phyloP scores from a whole-genome alignment of 2,329 filamentous ascomycete species.

The Rosellinia necatrix region DNA sequence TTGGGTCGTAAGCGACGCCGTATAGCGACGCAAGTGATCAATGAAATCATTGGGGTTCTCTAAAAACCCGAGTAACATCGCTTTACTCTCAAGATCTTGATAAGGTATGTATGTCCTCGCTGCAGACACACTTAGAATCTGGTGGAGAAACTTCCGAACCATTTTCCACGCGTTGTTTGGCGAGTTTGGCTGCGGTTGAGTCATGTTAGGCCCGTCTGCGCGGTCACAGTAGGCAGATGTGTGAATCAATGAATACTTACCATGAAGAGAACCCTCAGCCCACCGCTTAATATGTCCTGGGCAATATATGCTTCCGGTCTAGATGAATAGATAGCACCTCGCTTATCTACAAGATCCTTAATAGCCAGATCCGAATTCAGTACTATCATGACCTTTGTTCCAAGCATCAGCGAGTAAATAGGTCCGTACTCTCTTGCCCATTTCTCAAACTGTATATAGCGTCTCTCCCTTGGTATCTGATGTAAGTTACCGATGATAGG shows the following conservation, averaged over 20 bases:
- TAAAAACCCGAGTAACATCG: conserved; percentile 55
- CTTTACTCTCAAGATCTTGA: conserved; percentile 59
- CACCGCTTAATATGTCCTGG: conserved; percentile 27
- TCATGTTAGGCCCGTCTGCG: not conserved
- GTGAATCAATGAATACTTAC: not conserved
- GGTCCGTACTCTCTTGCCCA: conserved; percentile 44
- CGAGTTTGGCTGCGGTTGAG: not conserved
- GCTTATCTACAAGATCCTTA: conserved; percentile 56
- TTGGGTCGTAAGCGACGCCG: not conserved
- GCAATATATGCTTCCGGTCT: conserved; percentile 49
- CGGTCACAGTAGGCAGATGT: too few relatives aligned
- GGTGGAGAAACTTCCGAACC: conserved; percentile 46
- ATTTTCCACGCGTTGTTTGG: conserved; percentile 33
- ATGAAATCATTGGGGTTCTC: conserved; percentile 41
- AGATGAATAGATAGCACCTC: conserved; percentile 53
- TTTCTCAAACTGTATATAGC: not conserved
- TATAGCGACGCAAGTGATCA: not conserved
- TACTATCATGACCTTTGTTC: conserved; percentile 52
- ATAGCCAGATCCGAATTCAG: conserved; percentile 49
- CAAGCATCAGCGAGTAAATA: conserved; percentile 55
- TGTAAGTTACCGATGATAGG: not conserved
- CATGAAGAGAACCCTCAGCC: conserved; percentile 3
- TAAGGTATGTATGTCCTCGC: conserved; percentile 56
- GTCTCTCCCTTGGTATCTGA: not conserved
- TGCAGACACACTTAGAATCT: conserved; percentile 49